A percentile compares a stretch with the other conserved stretches of the same genome.
Conservation (phyloP, 1,139 yeast species). For the Nakaseomyces nivariensis region DNA sequence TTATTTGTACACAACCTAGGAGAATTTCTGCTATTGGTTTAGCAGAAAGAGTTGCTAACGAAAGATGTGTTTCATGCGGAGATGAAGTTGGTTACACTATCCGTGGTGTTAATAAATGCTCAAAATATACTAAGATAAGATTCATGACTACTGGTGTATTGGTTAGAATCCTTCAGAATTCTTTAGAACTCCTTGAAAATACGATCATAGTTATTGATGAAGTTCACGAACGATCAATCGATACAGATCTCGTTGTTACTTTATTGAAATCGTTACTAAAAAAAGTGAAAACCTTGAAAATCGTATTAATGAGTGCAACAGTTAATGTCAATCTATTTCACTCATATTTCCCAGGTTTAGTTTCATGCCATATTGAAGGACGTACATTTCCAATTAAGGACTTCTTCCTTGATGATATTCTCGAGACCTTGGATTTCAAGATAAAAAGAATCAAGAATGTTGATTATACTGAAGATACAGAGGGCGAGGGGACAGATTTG, state of each 20-base stretch:
- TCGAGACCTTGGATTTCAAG: slow-evolving; percentile 45
- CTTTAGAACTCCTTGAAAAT: slow-evolving; percentile 38
- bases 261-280: slow-evolving; percentile 53
- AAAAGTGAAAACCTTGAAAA: slow-evolving; percentile 42
- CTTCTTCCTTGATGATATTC: slow-evolving; percentile 55
- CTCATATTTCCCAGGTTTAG: slow-evolving; percentile 44
- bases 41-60: slow-evolving; percentile 86
- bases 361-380: slow-evolving; percentile 71
- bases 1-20: slow-evolving; percentile 90
- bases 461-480: slow-evolving; percentile 11
- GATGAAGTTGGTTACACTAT: slow-evolving; percentile 78
- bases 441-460: slow-evolving; percentile 28
- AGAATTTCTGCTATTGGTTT: slow-evolving; percentile 91
- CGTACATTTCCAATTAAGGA: slow-evolving; percentile 87
- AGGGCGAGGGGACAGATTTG: slow-evolving; percentile 15
- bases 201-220: slow-evolving; percentile 69
- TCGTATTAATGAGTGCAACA: slow-evolving; percentile 91
- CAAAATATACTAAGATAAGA: slow-evolving; percentile 52
- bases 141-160: slow-evolving; percentile 92
- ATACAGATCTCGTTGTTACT: slow-evolving; percentile 76
- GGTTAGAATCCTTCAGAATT: slow-evolving; percentile 66
- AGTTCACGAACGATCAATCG: slow-evolving; percentile 91
- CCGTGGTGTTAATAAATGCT: slow-evolving; percentile 75
- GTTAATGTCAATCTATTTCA: slow-evolving; percentile 65
- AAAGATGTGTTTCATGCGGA: slow-evolving; percentile 61